Evolutionary conservation across 805 yeast genomes (phyloP), one percentile per base, ranked within the genome.

Genomic region (Saccharomyces mikatae): DNA sequence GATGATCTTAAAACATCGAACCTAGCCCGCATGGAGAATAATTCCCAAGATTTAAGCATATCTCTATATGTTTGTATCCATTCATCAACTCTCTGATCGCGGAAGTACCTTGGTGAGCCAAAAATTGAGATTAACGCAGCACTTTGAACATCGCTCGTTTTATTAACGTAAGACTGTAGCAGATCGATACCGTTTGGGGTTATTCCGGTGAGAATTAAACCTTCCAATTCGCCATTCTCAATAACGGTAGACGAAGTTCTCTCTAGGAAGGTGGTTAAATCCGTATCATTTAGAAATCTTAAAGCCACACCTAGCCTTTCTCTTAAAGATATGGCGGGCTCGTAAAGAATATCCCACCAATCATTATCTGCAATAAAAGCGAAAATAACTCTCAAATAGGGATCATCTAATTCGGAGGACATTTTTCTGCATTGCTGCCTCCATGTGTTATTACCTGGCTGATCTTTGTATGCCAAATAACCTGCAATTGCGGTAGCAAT

Each of bases 401-500:
- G 97, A 64, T 88, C 85, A 11, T 86, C 92, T 54, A 92, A 75
- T 61, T 89, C 97, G n/a, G 87, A 80, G 0, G 97, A 87, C 77
- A 92, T 80, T 55, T 79, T 78, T 53, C 97, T 82, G 67, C 97
- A 92, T 67, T 89, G 96, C 54, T 89, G 96, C 62, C 89, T 85
- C 98, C 98, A 92, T 0, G 90, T 80, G 68, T 84, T 85, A 63
- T 87, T 87, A 11, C 77, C 77, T 6, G 70, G 66, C 51, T 62
- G 64, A 47, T 64, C 69, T 48, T 69, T 72, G 26, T 65, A 70
- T 2, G 68, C 72, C 63, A 85, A 75, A 65, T 90, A 88, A 2
- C 96, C 98, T 0, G 97, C 92, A 48, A 90, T 87, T 0, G 98
- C 97, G 0, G 98, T 86, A 0, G 96, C 89, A 79, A 92, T 90